Evolutionary conservation across 306 rosid species (phyloP), one percentile per base, ranked within the genome.

Genomic region (Quercus mongolica): DNA sequence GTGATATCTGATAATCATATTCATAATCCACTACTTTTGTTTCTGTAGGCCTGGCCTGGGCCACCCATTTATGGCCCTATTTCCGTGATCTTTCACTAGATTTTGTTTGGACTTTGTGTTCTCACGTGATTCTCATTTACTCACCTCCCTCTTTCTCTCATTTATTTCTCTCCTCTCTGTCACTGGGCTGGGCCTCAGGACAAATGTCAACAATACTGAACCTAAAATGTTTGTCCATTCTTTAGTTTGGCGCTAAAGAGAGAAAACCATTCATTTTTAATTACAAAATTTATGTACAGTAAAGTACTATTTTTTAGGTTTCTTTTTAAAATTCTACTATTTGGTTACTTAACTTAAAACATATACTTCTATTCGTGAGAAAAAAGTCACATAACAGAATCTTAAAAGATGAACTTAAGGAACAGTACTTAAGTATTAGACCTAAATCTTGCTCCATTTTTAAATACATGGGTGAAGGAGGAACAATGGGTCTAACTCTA

Each of bases 71-170:
- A 30, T 64, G 46, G 72, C 67, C 67, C 80, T 28, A 71, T 21
- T 74, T 80, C 76, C 58, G 31, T 67, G 73, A 73, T 76, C 83
- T 62, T 79, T 71, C 79, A 71, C 74, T 78, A 69, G 92, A 86
- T 86, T 85, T 90, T 80, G 68, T 78, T 75, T 82, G 83, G 91
- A 88, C 87, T 86, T 86, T 83, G 77, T 83, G 76, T 80, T 85
- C 84, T 89, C 97, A 81, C 96, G 94, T 88, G 94, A 92, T 78
- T 75, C 82, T 85, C 81, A 68, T 84, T 28, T 80, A 79, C 11
- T 8, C 46, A 41, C 12, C 11, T 41, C 46, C 46, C 46, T 74
- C 56, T 61, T 72, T 20, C 71, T 21, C 70, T 59, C 81, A 74
- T 83, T 84, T 56, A 83, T 23, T 77, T 56, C 73, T 73, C 56